A percentile compares a stretch with the other conserved stretches of the same genome.
Conservation (phyloP, 1,284 basidiomycete species). For the Puccinia horiana region DNA sequence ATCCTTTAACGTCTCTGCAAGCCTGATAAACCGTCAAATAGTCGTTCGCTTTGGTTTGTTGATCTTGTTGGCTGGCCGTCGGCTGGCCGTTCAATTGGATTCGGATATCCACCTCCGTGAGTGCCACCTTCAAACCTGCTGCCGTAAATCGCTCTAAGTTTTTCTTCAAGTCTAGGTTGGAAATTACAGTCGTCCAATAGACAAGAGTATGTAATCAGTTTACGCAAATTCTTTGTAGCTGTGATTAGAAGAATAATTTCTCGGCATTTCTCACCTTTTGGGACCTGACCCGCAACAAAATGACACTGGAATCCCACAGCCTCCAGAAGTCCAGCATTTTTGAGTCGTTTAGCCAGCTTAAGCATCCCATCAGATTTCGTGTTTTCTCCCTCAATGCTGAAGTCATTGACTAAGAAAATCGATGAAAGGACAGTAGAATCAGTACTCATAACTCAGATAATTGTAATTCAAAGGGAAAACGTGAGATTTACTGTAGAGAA, state of each 20-base stretch:
- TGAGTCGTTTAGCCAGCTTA: background rate
- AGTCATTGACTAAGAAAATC: conserved; percentile 24
- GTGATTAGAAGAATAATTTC: too few species aligned
- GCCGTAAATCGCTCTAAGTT: conserved; percentile 18
- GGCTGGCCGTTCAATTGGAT: background rate
- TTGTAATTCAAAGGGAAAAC: background rate
- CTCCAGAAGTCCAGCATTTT: conserved; percentile 4
- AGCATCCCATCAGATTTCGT: conserved; percentile 4
- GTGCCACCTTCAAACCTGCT: conserved; percentile 23
- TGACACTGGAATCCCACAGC: conserved; percentile 27
- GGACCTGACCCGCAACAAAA: conserved; percentile 15
- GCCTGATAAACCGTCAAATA: background rate
- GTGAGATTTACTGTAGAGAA: background rate
- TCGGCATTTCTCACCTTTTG: conserved; percentile 8
- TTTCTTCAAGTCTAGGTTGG: background rate
- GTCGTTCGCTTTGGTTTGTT: background rate
- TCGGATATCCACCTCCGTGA: conserved; percentile 35
- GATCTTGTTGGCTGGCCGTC: background rate
- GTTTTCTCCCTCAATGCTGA: conserved; percentile 6
- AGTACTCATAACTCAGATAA: background rate
- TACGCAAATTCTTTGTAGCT: background rate
- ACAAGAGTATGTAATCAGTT: background rate
- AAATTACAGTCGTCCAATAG: background rate
- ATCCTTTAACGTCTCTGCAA: background rate
- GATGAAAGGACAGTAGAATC: background rate